Conservation (phyloP, 1,139 yeast genomes). For the Suhomyces chickasaworum region DNA sequence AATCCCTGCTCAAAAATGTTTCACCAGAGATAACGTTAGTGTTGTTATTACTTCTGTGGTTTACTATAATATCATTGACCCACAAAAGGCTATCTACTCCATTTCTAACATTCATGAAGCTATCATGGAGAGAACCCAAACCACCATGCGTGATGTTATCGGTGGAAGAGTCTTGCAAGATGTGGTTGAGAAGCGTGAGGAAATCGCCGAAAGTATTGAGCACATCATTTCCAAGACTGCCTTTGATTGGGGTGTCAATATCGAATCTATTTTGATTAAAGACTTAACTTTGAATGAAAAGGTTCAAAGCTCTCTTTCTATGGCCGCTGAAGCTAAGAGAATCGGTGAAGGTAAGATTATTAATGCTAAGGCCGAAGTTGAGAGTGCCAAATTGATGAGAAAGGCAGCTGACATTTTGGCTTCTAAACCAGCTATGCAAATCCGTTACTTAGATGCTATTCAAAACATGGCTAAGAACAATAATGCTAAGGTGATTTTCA, state of each 20-base stretch:
- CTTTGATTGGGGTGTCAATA: conserved; percentile 69
- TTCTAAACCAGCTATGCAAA: conserved; percentile 78
- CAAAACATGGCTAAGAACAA: conserved; percentile 69
- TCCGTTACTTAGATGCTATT: conserved; percentile 79
- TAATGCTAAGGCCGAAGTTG: conserved; percentile 76
- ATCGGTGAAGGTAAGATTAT: conserved; percentile 79
- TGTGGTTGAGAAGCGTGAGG: conserved; percentile 74
- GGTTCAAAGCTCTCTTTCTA: conserved; percentile 64
- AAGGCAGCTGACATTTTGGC: conserved; percentile 78
- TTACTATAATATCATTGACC: conserved; percentile 68
- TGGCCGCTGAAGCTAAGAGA: conserved; percentile 77
- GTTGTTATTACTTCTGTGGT: conserved; percentile 66
- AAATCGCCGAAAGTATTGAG: conserved; percentile 67
- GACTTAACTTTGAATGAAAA: conserved; percentile 60
- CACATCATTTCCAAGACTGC: conserved; percentile 66
- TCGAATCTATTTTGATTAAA: conserved; percentile 70
- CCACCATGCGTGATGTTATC: conserved; percentile 72
- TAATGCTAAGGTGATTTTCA: conserved; percentile 68
- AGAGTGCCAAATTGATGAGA: conserved; percentile 75
- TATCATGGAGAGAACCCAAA: conserved; percentile 71
- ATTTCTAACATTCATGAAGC: conserved; percentile 59
- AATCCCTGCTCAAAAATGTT: conserved; percentile 67
- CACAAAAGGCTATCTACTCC: conserved; percentile 67
- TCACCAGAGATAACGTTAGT: conserved; percentile 71
- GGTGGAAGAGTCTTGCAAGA: conserved; percentile 71